Conservation (phyloP, 495 filamentous ascomycete genomes). For the Acidiella bohemica region DNA sequence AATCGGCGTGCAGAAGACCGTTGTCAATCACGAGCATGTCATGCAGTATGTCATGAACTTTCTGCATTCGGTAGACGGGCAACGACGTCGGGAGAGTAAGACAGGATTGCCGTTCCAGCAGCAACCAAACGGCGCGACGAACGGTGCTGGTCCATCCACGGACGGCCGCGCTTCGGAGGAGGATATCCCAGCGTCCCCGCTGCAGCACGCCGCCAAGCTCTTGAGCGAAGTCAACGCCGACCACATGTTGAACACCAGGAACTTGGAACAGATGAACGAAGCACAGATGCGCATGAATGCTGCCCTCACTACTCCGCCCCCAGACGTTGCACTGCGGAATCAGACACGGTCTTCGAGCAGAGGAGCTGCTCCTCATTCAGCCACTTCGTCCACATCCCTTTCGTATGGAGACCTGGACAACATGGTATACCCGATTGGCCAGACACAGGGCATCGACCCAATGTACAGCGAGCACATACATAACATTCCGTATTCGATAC, state of each 20-base stretch:
- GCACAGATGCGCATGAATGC: constrained; percentile 45
- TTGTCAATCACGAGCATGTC: constrained; percentile 67
- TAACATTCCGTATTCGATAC: constrained; percentile 76
- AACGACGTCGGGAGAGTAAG: constrained; percentile 50
- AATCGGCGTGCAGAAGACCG: constrained; percentile 74
- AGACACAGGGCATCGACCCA: constrained; percentile 82
- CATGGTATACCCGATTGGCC: constrained; percentile 80
- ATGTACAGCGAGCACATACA: constrained; percentile 88
- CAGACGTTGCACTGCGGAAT: constrained; percentile 25
- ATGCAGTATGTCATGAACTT: constrained; percentile 65
- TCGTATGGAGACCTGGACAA: constrained; percentile 57
- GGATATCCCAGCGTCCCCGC: constrained; percentile 64
- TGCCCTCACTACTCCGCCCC: constrained; percentile 31
- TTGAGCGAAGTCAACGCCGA: constrained; percentile 69
- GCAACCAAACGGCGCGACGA: constrained; percentile 14
- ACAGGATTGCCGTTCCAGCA: constrained; percentile 36
- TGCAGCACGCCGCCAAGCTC: constrained; percentile 82
- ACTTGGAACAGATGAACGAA: constrained; percentile 65
- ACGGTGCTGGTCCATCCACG: constrained; percentile 12
- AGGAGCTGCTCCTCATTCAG: constrained; percentile 34
- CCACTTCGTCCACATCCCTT: constrained; percentile 37
- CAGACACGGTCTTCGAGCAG: constrained; percentile 24
- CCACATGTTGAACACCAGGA: constrained; percentile 56
- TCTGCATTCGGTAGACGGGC: constrained; percentile 50
- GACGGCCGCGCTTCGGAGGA: constrained; percentile 28